Evolutionary conservation across 2,329 filamentous ascomycete genomes (phyloP), one percentile per base, ranked within the genome.

Genomic region (Colletotrichum cereale): DNA sequence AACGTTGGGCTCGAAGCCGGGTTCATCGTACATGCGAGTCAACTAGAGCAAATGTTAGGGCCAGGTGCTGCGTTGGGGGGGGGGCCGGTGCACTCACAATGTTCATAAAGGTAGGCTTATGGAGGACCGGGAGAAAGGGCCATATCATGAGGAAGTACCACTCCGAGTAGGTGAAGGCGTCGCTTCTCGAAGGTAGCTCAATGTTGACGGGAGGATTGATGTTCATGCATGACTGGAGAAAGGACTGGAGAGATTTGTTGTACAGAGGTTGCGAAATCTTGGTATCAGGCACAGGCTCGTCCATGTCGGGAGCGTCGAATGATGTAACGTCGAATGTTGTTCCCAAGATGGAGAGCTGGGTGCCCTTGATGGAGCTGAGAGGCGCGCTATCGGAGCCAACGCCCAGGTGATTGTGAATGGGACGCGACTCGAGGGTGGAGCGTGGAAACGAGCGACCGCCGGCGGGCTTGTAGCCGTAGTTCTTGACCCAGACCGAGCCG

Each of bases 261-360:
- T 91, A 91, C 12, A 90, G 78, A 2, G 85, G 85, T 38, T 82
- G 80, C 5, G 80, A 80, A 38, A 77, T 79, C 29, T 81, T 80
- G 24, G 80, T 80, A 26, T 79, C 86, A 75, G 78, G 81, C 72
- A 79, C 82, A 69, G 81, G 89, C 82, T 93, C 91, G 75, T 92
- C 89, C 79, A 89, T 85, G 72, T 94, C 92, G 1, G 86, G 84
- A 1, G 88, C 89, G 57, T 91, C 87, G 76, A 93, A 94, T 55
- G 91, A 89, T 16, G 92, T 90, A 52, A 96, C 88, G 79, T 97
- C 92, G 76, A 96, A 92, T 56, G 93, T 91, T 75, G 92, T 92
- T 42, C 93, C 94, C 52, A 96, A 89, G 64, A 97, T 89, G 1
- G 92, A 91, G n/a, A 96, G 84, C 11, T 89, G 90, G 0, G 92